phyloP scores from a whole-genome alignment of 345 rosid genomes.

The Arabidopsis arenosa region DNA sequence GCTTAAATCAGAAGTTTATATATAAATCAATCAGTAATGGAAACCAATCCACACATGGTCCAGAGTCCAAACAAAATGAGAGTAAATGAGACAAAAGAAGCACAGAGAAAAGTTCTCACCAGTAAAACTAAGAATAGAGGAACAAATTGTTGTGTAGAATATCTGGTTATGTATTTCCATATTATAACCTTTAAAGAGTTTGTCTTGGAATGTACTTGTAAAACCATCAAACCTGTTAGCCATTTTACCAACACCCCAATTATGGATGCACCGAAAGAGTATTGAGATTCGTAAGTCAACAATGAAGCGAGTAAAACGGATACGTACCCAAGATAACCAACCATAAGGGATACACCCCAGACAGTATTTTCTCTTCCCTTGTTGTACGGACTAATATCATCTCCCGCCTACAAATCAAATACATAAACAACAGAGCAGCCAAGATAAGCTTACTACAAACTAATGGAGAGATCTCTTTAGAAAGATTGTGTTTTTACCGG shows the following conservation, averaged over 20 bases:
- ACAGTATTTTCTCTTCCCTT: conserved; percentile 92
- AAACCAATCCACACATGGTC: background rate
- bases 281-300: background rate
- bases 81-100: background rate
- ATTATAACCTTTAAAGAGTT: conserved; percentile 86
- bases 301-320: conserved; percentile 20
- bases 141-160: conserved; percentile 90
- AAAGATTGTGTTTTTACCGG: conserved; percentile 58
- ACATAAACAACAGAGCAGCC: conserved; percentile 21
- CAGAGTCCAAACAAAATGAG: conserved; percentile 23
- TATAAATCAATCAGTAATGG: background rate
- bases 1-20: background rate
- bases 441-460: background rate
- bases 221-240: conserved; percentile 89
- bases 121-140: conserved; percentile 81
- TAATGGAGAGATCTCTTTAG: background rate
- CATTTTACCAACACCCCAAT: conserved; percentile 1
- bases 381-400: conserved; percentile 78
- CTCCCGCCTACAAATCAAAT: conserved; percentile 66
- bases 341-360: conserved; percentile 92
- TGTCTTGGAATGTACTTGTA: conserved; percentile 98
- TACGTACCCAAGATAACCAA: conserved; percentile 89
- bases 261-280: background rate
- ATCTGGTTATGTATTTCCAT: conserved; percentile 98
- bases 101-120: conserved; percentile 51